Base-by-base conservation (phyloP, 345 rosid genomes). In the Erodium maritimum region DNA sequence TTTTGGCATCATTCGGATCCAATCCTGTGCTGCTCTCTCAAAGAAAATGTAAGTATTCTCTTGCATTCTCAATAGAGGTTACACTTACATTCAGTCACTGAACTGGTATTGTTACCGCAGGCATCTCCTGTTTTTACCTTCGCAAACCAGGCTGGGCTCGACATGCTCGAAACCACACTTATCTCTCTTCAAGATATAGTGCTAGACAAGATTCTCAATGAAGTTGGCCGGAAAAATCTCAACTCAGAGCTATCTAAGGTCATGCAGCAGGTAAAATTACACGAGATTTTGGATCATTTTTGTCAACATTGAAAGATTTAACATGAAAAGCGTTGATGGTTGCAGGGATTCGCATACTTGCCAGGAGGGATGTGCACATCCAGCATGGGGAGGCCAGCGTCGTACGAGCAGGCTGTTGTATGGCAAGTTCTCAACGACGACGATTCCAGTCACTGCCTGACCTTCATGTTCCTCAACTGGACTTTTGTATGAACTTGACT, bases 161-260 rank as follows among this genome's bases (percentile, higher is more conserved):
- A 88, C 76, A 91, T 91, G 96, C 91, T 91, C 1, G 98, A 91
- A 77, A 91, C 98, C 1, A 88, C 96, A 9, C 80, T 91, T 5
- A 81, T 91, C 33, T 82, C 95, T 33, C 96, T 88, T 70, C 98
- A 91, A 71, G 98, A 88, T 73, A 84, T 91, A 21, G 82, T 77
- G 82, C 81, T 91, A 14, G 96, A 91, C 77, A 88, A 86, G 82
- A 85, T 83, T 51, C 81, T 88, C 0, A 84, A 88, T 23, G 96
- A 88, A 67, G 71, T 81, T 50, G 93, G 95, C 24, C 77, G 82
- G 56, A 91, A 88, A 76, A 66, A 69, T 65, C 86, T 88, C 20
- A 88, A 84, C 76, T 70, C 80, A 0, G 95, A 86, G 80, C 86
- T 91, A 81, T 65, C 95, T 8, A 84, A 82, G 80, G 86, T 91